phyloP scores from a whole-genome alignment of 2,329 filamentous ascomycete species.

The Colletotrichum sp. region DNA sequence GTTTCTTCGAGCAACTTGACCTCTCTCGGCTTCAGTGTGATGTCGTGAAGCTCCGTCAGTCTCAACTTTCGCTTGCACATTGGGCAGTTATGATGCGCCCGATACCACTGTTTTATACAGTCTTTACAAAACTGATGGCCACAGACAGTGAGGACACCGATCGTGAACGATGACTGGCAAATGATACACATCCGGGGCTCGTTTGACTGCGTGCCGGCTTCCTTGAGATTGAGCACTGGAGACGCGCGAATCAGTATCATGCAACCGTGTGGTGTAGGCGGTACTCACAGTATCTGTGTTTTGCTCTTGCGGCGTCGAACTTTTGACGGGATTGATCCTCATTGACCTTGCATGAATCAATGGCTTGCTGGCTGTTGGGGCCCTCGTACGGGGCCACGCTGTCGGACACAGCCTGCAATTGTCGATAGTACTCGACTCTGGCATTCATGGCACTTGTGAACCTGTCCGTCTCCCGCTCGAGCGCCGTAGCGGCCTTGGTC shows the following conservation, averaged over 20 bases:
- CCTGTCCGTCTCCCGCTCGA: slow-evolving; percentile 75
- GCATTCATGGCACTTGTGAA: slow-evolving; percentile 84
- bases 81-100: slow-evolving; percentile 76
- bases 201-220: slow-evolving; percentile 64
- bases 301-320: slow-evolving; percentile 69
- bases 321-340: slow-evolving; percentile 60
- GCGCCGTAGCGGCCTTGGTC: slow-evolving; percentile 46
- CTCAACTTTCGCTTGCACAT: slow-evolving; percentile 77
- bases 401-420: slow-evolving; percentile 90
- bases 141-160: slow-evolving; percentile 84
- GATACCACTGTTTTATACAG: slow-evolving; percentile 83
- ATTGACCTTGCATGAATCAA: slow-evolving; percentile 43
- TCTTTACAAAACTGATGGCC: slow-evolving; percentile 93
- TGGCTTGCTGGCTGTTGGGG: slow-evolving; percentile 53
- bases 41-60: slow-evolving; percentile 76
- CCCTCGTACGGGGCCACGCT: slow-evolving; percentile 79
- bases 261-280: not conserved
- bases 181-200: slow-evolving; percentile 81
- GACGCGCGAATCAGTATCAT: not conserved
- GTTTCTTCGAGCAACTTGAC: slow-evolving; percentile 63
- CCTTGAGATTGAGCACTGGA: slow-evolving; percentile 56
- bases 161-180: slow-evolving; percentile 76
- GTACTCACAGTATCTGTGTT: slow-evolving; percentile 71
- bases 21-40: slow-evolving; percentile 79
- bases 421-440: slow-evolving; percentile 86